Evolutionary conservation across 345 rosid genomes (phyloP).

Genomic region (Eucalyptus urophylla): DNA sequence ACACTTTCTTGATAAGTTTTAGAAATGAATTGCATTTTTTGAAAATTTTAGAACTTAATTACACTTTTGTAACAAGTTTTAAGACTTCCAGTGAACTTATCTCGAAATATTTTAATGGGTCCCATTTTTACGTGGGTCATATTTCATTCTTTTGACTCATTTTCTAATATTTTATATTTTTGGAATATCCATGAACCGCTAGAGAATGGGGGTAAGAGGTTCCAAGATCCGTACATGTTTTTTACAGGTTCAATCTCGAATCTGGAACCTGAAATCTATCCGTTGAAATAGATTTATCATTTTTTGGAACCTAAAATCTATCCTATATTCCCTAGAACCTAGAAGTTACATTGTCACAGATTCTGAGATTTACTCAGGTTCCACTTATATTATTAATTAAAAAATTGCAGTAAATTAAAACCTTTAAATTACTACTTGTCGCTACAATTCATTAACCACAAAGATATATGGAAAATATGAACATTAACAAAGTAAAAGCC

Average conservation of each 20-base stretch:
- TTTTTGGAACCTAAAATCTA: accelerated
- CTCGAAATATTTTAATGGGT: background rate
- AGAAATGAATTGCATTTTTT: no score
- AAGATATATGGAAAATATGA: no score
- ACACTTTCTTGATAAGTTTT: no score
- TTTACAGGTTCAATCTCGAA: accelerated
- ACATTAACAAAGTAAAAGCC: no score
- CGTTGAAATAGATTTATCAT: accelerated
- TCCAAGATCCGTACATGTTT: accelerated
- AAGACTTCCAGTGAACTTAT: accelerated
- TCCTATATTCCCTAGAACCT: accelerated
- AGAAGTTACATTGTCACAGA: accelerated
- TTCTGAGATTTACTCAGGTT: accelerated
- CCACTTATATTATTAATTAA: no score
- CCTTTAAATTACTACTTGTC: no score
- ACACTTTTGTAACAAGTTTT: no score
- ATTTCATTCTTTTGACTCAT: background rate
- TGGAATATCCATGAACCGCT: background rate
- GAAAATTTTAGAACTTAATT: no score
- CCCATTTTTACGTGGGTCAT: no score
- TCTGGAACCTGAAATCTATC: accelerated
- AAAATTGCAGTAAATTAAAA: no score
- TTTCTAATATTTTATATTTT: no score
- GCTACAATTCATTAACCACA: no score
- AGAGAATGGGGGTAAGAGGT: background rate